Evolutionary conservation across 805 yeast genomes (phyloP).

Genomic region (Schizosaccharomyces pombe): ASM294v3 CU329670.1:5513501-5514000

Average conservation of each 20-base stretch:
- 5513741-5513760: constrained; percentile 21
- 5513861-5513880: constrained; percentile 22
- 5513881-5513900: constrained; percentile 20
- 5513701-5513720: constrained; percentile 19
- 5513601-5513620: constrained; percentile 20
- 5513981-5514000: constrained; percentile 20
- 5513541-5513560: constrained; percentile 19
- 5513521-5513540: constrained; percentile 18
- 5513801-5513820: constrained; percentile 22
- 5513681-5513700: constrained; percentile 27
- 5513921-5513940: constrained; percentile 21
- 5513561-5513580: constrained; percentile 23
- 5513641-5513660: constrained; percentile 17
- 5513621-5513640: constrained; percentile 19
- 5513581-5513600: constrained; percentile 18
- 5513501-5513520: constrained; percentile 19
- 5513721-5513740: constrained; percentile 19
- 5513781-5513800: constrained; percentile 19
- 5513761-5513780: too few species aligned
- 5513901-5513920: constrained; percentile 19
- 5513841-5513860: constrained; percentile 23
- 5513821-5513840: constrained; percentile 23
- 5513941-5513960: constrained; percentile 16
- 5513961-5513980: constrained; percentile 11
- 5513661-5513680: constrained; percentile 19